phyloP scores from a whole-genome alignment of 805 yeast genomes.

The Vanderwaltozyma tropicalis region DNA sequence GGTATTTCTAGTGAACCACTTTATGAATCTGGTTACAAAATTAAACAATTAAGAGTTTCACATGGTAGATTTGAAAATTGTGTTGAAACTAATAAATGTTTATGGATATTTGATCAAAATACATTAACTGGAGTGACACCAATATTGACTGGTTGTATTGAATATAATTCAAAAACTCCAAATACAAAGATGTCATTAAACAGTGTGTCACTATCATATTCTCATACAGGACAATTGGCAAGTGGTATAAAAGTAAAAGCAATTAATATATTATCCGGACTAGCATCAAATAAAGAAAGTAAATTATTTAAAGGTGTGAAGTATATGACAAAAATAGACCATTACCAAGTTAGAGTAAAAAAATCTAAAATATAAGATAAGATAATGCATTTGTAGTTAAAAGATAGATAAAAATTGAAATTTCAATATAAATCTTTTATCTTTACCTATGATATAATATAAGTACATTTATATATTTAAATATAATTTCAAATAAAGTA shows the following conservation, averaged over 20 bases:
- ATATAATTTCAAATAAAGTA: too few species aligned
- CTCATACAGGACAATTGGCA: conserved; percentile 58
- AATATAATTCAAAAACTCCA: conserved; percentile 11
- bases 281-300: conserved; percentile 31
- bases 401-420: too few species aligned
- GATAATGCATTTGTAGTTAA: too few species aligned
- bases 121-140: conserved; percentile 58
- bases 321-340: conserved; percentile 42
- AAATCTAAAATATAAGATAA: too few species aligned
- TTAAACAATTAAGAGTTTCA: conserved; percentile 54
- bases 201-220: conserved; percentile 36
- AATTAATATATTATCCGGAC: conserved; percentile 49
- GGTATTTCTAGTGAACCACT: too few species aligned
- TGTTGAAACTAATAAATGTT: conserved; percentile 31
- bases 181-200: conserved; percentile 5
- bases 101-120: conserved; percentile 55
- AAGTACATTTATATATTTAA: too few species aligned
- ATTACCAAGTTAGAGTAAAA: not conserved
- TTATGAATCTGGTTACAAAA: conserved; percentile 24
- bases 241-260: conserved; percentile 66
- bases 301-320: conserved; percentile 90
- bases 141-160: conserved; percentile 50
- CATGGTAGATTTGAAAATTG: conserved; percentile 64
- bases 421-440: too few species aligned
- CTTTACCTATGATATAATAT: too few species aligned